A percentile compares a stretch with the other conserved stretches of the same genome.
phyloP scores from a whole-genome alignment of 2,329 filamentous ascomycete species.

The Sporothrix schenckii region DNA sequence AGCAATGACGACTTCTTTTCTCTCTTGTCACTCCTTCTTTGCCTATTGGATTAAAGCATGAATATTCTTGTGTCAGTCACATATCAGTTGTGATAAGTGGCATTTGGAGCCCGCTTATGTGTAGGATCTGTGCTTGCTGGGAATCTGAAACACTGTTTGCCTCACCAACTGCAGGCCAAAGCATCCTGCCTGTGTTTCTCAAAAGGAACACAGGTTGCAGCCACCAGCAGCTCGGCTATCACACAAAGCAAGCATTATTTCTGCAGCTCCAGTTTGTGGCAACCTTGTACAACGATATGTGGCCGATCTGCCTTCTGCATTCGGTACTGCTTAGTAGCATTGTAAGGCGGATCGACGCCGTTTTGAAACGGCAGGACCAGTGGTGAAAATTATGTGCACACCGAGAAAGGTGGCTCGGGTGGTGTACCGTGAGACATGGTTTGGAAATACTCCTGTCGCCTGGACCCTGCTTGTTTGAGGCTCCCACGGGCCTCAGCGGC shows the following conservation, averaged over 20 bases:
- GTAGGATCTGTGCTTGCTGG: background rate
- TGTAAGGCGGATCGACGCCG: background rate
- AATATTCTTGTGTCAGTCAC: background rate
- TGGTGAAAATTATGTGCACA: background rate
- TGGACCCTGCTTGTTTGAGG: background rate
- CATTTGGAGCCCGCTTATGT: background rate
- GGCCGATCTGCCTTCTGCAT: background rate
- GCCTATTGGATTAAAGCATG: too few species aligned
- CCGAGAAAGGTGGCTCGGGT: background rate
- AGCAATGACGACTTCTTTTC: background rate
- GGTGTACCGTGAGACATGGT: too few species aligned
- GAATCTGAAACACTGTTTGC: constrained; percentile 8
- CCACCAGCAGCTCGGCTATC: background rate
- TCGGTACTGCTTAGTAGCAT: background rate
- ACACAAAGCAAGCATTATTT: background rate
- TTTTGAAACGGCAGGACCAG: background rate
- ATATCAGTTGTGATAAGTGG: background rate
- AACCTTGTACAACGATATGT: background rate
- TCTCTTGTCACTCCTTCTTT: too few species aligned
- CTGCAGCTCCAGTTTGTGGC: background rate
- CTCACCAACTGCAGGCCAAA: constrained; percentile 5
- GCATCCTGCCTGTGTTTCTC: background rate
- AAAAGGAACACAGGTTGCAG: background rate
- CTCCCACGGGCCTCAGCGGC: constrained; percentile 2
- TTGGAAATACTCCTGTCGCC: background rate